Evolutionary conservation across 495 filamentous ascomycete genomes (phyloP).

Genomic region (Cudoniella acicularis): DNA sequence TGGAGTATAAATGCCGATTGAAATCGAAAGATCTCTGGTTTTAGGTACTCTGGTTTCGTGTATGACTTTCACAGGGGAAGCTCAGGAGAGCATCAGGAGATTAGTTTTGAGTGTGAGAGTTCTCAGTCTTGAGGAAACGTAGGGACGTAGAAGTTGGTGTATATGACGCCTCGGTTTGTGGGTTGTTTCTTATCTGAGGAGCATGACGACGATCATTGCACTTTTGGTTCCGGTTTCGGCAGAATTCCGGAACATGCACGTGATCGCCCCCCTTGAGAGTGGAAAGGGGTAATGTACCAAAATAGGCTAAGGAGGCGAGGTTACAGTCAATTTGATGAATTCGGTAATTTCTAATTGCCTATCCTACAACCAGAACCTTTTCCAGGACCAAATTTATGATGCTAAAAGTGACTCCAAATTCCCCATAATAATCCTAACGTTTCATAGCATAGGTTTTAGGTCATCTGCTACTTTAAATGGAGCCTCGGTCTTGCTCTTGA

Average conservation of each 20-base stretch:
- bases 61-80: neutral
- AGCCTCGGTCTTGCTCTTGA: constrained; percentile 83
- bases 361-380: neutral
- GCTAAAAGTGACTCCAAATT: neutral
- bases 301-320: neutral
- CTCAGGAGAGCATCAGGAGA: no score
- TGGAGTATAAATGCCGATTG: neutral
- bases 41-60: neutral
- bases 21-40: no score
- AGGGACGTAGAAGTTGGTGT: no score
- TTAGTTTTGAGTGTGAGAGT: no score
- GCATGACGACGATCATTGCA: neutral
- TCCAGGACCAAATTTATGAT: neutral
- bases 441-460: constrained; percentile 75
- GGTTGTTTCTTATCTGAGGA: neutral
- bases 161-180: no score
- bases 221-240: neutral
- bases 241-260: neutral
- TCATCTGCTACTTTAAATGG: constrained; percentile 75
- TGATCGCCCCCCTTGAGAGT: neutral
- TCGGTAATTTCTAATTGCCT: neutral
- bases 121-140: no score
- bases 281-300: neutral
- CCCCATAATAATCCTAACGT: neutral
- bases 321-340: neutral